Conservation (phyloP, 2,329 filamentous ascomycete genomes). For the Hymenoscyphus salicellus region DNA sequence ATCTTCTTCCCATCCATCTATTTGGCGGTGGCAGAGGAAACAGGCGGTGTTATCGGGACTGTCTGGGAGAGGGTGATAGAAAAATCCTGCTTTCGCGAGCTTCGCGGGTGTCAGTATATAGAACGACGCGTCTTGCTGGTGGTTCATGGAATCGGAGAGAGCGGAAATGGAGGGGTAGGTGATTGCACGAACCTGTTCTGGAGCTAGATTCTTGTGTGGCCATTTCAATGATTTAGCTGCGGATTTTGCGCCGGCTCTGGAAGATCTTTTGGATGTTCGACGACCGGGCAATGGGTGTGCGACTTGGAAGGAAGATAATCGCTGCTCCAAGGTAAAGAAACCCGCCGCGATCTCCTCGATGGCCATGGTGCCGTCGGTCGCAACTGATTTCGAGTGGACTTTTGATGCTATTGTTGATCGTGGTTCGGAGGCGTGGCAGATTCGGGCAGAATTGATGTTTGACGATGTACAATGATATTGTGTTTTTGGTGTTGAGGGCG, state of each 20-base stretch:
- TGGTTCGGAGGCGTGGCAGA: background rate
- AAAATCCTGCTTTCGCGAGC: constrained; percentile 90
- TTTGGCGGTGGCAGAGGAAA: constrained; percentile 77
- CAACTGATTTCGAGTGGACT: background rate
- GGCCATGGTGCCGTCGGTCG: constrained; percentile 21
- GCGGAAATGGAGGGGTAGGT: background rate
- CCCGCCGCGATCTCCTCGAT: constrained; percentile 38
- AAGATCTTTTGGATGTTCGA: constrained; percentile 62
- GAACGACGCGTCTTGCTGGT: background rate
- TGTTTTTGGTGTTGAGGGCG: background rate
- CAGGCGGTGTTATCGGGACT: constrained; percentile 87
- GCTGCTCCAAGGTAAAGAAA: constrained; percentile 67
- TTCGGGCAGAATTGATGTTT: background rate
- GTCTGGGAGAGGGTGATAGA: constrained; percentile 71
- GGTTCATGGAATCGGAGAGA: background rate
- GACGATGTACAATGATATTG: background rate
- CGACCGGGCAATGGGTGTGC: constrained; percentile 63
- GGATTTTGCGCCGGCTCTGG: constrained; percentile 39
- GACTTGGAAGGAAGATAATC: constrained; percentile 75
- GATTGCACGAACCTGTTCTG: constrained; percentile 39
- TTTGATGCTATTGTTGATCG: background rate
- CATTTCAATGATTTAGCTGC: constrained; percentile 62
- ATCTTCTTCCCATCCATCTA: constrained; percentile 88
- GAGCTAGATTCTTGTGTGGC: constrained; percentile 70
- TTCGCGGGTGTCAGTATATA: constrained; percentile 40